Conservation (phyloP, 371 early-diverging fungal genomes). For the Umbelopsis sp. region DNA sequence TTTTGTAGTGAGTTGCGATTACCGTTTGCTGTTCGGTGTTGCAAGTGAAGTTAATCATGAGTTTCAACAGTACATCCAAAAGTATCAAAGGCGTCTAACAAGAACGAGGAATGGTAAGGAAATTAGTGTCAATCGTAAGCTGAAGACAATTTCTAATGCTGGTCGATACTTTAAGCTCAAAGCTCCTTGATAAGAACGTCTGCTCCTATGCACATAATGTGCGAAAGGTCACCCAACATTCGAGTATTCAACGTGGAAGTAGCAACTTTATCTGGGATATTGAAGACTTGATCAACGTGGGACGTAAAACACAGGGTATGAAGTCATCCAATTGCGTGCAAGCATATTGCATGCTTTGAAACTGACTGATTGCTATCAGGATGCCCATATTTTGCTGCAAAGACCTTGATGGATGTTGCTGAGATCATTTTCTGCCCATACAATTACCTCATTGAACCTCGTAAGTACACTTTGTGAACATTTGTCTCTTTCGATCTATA, state of each 20-base stretch:
- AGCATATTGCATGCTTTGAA: too few species aligned
- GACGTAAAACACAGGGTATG: conserved; percentile 39
- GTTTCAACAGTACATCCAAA: conserved; percentile 38
- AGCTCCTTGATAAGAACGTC: conserved; percentile 33
- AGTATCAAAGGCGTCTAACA: conserved; percentile 42
- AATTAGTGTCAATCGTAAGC: not conserved
- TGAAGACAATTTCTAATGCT: not conserved
- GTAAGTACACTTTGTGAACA: conserved; percentile 27
- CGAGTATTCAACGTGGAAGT: conserved; percentile 15
- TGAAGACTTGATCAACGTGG: conserved; percentile 69
- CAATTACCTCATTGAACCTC: conserved; percentile 87
- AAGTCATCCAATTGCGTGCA: too few species aligned
- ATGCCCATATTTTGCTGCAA: conserved; percentile 87
- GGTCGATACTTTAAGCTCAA: conserved; percentile 18
- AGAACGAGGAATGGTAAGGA: conserved; percentile 52
- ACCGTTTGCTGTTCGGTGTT: not conserved
- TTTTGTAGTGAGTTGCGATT: conserved; percentile 44
- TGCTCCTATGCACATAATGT: conserved; percentile 32
- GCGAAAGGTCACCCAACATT: conserved; percentile 22
- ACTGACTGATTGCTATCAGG: conserved; percentile 26
- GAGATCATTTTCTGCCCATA: conserved; percentile 93
- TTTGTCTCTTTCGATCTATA: not conserved
- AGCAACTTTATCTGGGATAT: conserved; percentile 66
- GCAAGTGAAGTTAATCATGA: not conserved
- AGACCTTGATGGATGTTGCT: conserved; percentile 60